Evolutionary conservation across 495 filamentous ascomycete species (phyloP).

Genomic region (Tuber indicum): DNA sequence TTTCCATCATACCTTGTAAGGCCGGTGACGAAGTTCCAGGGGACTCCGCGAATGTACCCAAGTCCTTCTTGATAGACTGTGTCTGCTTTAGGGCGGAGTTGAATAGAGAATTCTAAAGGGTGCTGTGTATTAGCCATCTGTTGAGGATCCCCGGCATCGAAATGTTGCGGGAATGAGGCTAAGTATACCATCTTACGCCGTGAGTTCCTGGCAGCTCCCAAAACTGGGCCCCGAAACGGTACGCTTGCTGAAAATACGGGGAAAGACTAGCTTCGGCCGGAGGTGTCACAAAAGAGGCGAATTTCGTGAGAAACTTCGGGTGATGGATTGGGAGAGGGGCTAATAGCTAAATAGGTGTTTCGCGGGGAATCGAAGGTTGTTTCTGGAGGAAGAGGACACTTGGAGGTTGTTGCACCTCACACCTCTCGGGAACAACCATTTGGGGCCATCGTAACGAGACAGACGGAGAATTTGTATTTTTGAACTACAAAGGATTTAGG

Average conservation of each 20-base stretch:
- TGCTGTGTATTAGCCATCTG: background rate
- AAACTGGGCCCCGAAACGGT: background rate
- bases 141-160: background rate
- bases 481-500: background rate
- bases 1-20: conserved; percentile 57
- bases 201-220: background rate
- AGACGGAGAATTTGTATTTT: background rate
- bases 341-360: background rate
- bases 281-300: background rate
- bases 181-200: background rate
- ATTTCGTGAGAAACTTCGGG: background rate
- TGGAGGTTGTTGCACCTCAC: background rate
- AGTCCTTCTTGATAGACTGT: conserved; percentile 75
- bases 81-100: conserved; percentile 93
- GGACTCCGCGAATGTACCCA: conserved; percentile 63
- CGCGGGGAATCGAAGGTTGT: background rate
- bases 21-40: conserved; percentile 57
- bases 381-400: background rate
- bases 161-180: background rate
- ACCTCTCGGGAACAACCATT: background rate
- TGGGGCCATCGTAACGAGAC: background rate
- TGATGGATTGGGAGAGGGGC: background rate
- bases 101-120: conserved; percentile 71
- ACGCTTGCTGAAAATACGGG: background rate
- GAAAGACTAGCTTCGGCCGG: background rate